Evolutionary conservation across 2,329 filamentous ascomycete genomes (phyloP).

Genomic region (Chaetomiaceae sp.): DNA sequence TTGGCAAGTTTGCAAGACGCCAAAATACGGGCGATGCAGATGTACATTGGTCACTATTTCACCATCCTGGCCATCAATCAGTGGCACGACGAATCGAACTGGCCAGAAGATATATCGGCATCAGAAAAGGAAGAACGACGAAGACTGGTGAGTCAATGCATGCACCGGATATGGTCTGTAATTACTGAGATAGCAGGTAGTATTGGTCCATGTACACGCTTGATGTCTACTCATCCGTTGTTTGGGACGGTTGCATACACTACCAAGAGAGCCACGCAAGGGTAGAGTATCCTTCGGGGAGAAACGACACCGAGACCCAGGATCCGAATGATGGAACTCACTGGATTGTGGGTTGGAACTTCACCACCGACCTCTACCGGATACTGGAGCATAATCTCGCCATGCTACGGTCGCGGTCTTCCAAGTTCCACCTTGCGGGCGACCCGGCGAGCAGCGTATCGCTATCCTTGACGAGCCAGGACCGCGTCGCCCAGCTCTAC

Average conservation of each 20-base stretch:
- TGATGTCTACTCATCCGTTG: conserved; percentile 9
- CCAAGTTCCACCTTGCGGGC: conserved; percentile 2
- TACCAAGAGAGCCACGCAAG: conserved; percentile 9
- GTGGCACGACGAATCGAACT: conserved; percentile 28
- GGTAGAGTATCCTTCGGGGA: conserved; percentile 7
- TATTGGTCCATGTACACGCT: conserved; percentile 13
- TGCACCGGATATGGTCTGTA: background rate
- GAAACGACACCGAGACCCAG: background rate
- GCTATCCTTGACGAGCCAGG: background rate
- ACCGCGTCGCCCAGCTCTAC: conserved; percentile 7
- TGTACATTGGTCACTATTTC: conserved; percentile 27
- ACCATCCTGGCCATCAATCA: conserved; percentile 26
- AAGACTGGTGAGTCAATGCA: conserved; percentile 1
- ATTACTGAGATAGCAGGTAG: background rate
- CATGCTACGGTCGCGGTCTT: conserved; percentile 6
- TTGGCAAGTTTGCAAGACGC: conserved; percentile 26
- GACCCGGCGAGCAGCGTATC: background rate
- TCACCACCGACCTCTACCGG: conserved; percentile 10
- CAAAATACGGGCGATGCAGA: conserved; percentile 26
- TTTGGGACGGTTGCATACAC: conserved; percentile 10
- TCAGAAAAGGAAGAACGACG: conserved; percentile 22
- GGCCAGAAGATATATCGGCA: conserved; percentile 16
- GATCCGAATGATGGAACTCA: background rate
- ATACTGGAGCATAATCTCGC: conserved; percentile 8
- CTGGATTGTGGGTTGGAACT: conserved; percentile 8